Conservation (phyloP, 2,329 filamentous ascomycete genomes). For the Epichloe coenophiala region DNA sequence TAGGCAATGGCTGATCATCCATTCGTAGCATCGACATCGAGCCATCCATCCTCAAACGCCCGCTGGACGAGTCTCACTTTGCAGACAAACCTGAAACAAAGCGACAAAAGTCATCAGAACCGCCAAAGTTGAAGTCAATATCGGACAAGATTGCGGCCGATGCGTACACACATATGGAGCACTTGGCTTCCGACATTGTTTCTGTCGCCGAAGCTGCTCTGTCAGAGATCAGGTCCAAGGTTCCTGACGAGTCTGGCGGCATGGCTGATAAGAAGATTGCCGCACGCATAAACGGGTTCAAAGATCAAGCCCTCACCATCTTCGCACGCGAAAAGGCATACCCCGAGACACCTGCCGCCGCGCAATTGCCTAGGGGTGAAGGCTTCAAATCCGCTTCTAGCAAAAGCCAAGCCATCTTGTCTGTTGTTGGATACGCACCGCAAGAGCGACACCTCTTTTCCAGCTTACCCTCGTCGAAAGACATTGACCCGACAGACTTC, state of each 20-base stretch:
- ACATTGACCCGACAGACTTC: constrained; percentile 22
- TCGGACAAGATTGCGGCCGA: constrained; percentile 38
- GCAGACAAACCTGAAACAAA: constrained; percentile 43
- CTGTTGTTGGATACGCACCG: constrained; percentile 61
- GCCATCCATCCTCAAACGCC: constrained; percentile 41
- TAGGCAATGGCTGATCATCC: constrained; percentile 16
- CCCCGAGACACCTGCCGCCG: constrained; percentile 23
- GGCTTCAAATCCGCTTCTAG: constrained; percentile 23
- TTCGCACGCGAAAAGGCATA: constrained; percentile 47
- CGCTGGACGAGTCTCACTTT: constrained; percentile 29
- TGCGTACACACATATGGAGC: constrained; percentile 47
- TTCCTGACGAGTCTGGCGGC: constrained; percentile 17
- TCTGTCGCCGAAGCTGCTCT: constrained; percentile 33
- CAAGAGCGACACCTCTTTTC: constrained; percentile 73
- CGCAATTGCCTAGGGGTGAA: constrained; percentile 26
- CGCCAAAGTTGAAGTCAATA: constrained; percentile 28
- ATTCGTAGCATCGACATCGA: constrained; percentile 36
- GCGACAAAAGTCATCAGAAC: constrained; percentile 42
- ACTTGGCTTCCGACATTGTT: constrained; percentile 47
- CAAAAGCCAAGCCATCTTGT: constrained; percentile 49
- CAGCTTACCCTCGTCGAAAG: constrained; percentile 44
- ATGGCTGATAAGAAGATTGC: constrained; percentile 22
- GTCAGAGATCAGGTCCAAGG: constrained; percentile 28
- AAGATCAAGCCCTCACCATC: constrained; percentile 47
- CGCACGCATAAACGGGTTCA: constrained; percentile 41